phyloP scores from a whole-genome alignment of 1,284 basidiomycete species.

The Hemileia vastatrix region DNA sequence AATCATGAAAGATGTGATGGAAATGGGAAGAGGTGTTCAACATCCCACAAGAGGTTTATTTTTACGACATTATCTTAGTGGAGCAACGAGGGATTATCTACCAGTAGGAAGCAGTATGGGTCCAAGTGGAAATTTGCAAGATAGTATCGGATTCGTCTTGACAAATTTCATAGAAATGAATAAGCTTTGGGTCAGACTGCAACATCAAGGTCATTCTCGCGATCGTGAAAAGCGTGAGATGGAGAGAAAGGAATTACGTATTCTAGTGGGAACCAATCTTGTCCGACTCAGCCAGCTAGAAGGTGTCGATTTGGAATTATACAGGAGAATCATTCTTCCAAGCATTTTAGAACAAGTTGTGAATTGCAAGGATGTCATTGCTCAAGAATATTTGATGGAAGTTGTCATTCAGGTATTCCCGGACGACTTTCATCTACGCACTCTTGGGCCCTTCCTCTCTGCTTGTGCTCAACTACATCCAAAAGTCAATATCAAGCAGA shows the following conservation, averaged over 20 bases:
- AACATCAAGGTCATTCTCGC: constrained; percentile 87
- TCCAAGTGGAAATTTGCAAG: constrained; percentile 77
- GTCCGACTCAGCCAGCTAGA: constrained; percentile 84
- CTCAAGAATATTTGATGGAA: constrained; percentile 95
- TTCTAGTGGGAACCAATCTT: constrained; percentile 91
- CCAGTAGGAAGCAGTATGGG: constrained; percentile 74
- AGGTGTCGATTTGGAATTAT: constrained; percentile 83
- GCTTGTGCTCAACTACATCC: constrained; percentile 87
- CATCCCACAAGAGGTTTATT: constrained; percentile 90
- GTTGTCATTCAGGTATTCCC: constrained; percentile 96
- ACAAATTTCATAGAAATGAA: constrained; percentile 99
- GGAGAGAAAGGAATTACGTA: constrained; percentile 80
- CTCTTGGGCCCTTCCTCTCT: constrained; percentile 82
- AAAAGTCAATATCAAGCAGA: constrained; percentile 91
- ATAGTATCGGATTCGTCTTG: constrained; percentile 82
- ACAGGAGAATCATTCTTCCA: constrained; percentile 68
- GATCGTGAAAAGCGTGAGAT: constrained; percentile 90
- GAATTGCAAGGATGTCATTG: constrained; percentile 90
- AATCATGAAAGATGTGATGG: constrained; percentile 99
- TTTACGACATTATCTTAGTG: constrained; percentile 82
- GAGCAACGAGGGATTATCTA: constrained; percentile 81
- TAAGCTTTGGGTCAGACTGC: constrained; percentile 91
- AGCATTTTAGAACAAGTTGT: constrained; percentile 87
- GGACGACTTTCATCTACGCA: constrained; percentile 88
- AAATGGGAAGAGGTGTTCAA: constrained; percentile 88